These are phyloP conservation scores for Stenogyne calaminthoides DNA, from an alignment of 305 asterid species.

Conservation along the genomic window DNA sequence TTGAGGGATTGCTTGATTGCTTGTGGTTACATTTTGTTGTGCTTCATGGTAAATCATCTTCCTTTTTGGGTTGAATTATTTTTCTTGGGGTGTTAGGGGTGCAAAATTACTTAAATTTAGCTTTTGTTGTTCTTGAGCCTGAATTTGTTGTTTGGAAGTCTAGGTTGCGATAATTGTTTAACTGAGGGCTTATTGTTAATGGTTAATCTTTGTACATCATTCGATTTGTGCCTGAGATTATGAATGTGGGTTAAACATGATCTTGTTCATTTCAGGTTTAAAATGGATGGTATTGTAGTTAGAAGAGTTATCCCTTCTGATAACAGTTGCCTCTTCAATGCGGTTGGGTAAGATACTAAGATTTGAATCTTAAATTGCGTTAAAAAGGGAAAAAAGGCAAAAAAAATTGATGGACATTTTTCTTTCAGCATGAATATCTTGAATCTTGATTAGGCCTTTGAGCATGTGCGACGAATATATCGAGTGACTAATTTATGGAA, in stretches of 20 bases:
- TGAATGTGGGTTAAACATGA: conserved; percentile 7
- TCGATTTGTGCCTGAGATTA: background rate
- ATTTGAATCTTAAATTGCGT: conserved; percentile 16
- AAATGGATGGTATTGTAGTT: conserved; percentile 74
- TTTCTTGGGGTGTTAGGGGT: background rate
- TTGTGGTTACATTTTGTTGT: background rate
- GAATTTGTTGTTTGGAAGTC: too few species aligned
- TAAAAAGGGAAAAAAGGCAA: background rate
- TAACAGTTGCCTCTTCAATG: conserved; percentile 94
- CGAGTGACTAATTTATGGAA: conserved; percentile 19
- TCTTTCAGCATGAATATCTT: background rate
- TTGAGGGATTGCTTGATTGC: conserved; percentile 18
- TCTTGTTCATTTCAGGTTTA: conserved; percentile 43
- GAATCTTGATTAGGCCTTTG: background rate
- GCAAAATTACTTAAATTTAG: background rate
- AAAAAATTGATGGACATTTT: background rate
- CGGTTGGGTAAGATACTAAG: conserved; percentile 71
- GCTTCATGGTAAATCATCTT: background rate
- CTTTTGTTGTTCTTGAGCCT: background rate
- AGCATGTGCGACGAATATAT: background rate
- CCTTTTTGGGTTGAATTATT: background rate
- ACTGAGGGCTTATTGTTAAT: background rate
- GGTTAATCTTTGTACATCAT: background rate
- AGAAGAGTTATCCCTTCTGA: conserved; percentile 94
- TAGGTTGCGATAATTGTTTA: background rate